Base-by-base conservation (phyloP, 2,329 filamentous ascomycete genomes). In the Penicillium griseofulvum region DNA sequence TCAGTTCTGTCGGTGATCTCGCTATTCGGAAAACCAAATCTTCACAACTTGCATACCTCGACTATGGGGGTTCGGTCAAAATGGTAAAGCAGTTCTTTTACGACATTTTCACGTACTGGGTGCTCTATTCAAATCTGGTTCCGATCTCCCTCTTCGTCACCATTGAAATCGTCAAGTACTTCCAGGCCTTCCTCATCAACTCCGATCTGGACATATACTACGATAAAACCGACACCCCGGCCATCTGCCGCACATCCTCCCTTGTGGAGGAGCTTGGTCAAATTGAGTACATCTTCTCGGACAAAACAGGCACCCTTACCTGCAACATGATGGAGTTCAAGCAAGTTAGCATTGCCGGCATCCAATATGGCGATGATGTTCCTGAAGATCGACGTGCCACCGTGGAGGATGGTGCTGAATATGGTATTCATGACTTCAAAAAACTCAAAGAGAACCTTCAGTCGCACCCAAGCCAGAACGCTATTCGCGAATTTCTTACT, bases 301-400 rank as follows among this genome's bases (percentile, higher is more conserved):
- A 97, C 79, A 97, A 97, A 79, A 97, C 93, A 1, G 93, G 93
- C 41, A 97, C 93, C 4, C 79, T 97, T 67, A 97, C 93, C n/a
- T 96, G 92, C 76, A 97, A 97, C 70, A 87, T 91, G 82, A 97
- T 99, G 94, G 93, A 97, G 73, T 99, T 97, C 74, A 91, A 91
- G 71, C 91, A 97, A 74, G 95, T 90, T 68, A 89, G 89, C 0
- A 97, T 99, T 68, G 90, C 86, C 26, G 94, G 94, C 26, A 87
- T 97, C 50, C 93, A 96, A 75, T 99, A 99, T 69, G 89, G 90
- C 12, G 91, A 94, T 51, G 90, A 93, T 41, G 86, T 97, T 1
- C 88, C 94, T 0, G 94, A 99, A 73, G 94, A 99, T 70, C 86
- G 91, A 54, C 84, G 90, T 65, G 88, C 91, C 0, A 88, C 87